Percentiles rank a stretch among this genome's conserved stretches.
phyloP scores from a whole-genome alignment of 78 protist genomes.

The Tieghemostelium lacteum region DNA sequence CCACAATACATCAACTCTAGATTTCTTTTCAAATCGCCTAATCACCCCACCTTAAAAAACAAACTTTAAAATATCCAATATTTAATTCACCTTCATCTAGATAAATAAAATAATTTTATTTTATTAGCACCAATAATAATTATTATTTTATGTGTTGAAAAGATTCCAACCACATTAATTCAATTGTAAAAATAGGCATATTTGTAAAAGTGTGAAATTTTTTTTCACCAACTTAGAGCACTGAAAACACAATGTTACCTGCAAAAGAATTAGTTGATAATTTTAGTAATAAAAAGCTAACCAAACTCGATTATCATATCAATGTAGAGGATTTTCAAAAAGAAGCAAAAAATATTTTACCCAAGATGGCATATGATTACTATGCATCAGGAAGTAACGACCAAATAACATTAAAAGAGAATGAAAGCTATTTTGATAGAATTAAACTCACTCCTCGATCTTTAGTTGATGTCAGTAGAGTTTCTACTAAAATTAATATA shows the following conservation, averaged over 20 bases:
- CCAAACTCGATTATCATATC: background rate
- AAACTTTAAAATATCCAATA: too few relatives aligned
- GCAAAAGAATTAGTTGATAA: background rate
- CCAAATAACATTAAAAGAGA: conserved; percentile 65
- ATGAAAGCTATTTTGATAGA: conserved; percentile 15
- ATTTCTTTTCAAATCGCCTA: too few relatives aligned
- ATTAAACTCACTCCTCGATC: conserved; percentile 61
- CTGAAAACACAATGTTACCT: background rate
- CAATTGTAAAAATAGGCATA: too few relatives aligned
- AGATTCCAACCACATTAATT: too few relatives aligned
- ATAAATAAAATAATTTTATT: too few relatives aligned
- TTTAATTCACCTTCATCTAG: too few relatives aligned
- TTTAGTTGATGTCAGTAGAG: conserved; percentile 36
- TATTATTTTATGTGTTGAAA: too few relatives aligned
- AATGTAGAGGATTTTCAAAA: conserved; percentile 20
- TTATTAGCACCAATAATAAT: too few relatives aligned
- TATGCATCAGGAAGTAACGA: conserved; percentile 74
- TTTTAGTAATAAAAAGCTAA: background rate
- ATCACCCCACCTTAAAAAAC: too few relatives aligned
- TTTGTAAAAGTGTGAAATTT: too few relatives aligned
- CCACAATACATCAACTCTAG: conserved; percentile 60
- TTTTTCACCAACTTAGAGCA: too few relatives aligned
- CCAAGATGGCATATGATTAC: conserved; percentile 75
- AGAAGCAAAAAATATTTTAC: conserved; percentile 36
- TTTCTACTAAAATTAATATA: conserved; percentile 7